phyloP scores from a whole-genome alignment of 257 asterid species.

The Ehretia macrophylla region DNA sequence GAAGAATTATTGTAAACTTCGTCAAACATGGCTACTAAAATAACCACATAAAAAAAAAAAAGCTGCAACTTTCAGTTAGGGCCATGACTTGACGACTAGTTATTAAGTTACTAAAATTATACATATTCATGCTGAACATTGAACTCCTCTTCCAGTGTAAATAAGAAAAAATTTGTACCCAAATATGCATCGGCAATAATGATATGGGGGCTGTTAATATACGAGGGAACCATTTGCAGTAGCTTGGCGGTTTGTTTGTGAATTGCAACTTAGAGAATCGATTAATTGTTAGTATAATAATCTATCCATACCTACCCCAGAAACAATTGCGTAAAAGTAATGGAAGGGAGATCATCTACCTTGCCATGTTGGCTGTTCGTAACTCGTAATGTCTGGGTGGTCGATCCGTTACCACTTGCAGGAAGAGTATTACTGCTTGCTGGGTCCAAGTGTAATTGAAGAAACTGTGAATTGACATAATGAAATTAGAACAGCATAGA shows the following conservation, averaged over 20 bases:
- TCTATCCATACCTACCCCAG: background rate
- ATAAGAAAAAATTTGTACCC: too few relatives aligned
- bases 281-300: background rate
- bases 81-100: too few relatives aligned
- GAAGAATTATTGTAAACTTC: slow-evolving; percentile 4
- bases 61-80: background rate
- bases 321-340: background rate
- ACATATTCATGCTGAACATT: too few relatives aligned
- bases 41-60: slow-evolving; percentile 2
- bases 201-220: too few relatives aligned
- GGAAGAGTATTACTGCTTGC: slow-evolving; percentile 83
- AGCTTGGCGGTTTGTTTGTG: too few relatives aligned
- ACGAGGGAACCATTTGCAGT: too few relatives aligned
- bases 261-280: too few relatives aligned
- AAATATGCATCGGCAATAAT: too few relatives aligned
- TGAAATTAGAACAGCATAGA: slow-evolving; percentile 3
- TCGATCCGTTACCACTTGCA: slow-evolving; percentile 58
- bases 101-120: too few relatives aligned
- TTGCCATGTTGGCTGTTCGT: slow-evolving; percentile 91
- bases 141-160: too few relatives aligned
- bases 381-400: slow-evolving; percentile 69
- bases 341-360: slow-evolving; percentile 35
- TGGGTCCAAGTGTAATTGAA: slow-evolving; percentile 93
- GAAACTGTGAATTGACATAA: slow-evolving; percentile 57
- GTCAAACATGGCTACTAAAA: background rate